Evolutionary conservation across 148 eudicot species (phyloP).

Genomic region (Beta vulgaris): DNA sequence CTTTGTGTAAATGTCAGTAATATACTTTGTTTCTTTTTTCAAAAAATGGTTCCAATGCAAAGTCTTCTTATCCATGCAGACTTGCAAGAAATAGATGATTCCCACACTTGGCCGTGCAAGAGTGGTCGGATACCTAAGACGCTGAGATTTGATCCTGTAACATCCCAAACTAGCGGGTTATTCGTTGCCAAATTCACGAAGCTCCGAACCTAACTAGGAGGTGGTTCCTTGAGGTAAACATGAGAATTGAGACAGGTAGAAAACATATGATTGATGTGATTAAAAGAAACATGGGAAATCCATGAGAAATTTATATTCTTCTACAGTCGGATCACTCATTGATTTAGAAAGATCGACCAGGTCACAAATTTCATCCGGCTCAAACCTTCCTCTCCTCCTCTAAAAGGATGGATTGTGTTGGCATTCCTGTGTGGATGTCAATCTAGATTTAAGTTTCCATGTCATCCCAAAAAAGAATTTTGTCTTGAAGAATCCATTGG

Average conservation of each 20-base stretch:
- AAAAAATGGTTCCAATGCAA: not conserved
- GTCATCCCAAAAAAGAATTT: not conserved
- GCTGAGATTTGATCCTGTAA: slow-evolving; percentile 82
- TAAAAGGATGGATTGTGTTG: not conserved
- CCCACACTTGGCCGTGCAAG: slow-evolving; percentile 80
- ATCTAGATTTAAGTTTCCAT: not conserved
- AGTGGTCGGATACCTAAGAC: slow-evolving; percentile 64
- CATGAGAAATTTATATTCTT: not conserved
- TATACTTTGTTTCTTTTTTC: not conserved
- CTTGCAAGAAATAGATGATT: slow-evolving; percentile 65
- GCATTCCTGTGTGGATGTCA: not conserved
- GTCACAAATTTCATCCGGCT: not conserved
- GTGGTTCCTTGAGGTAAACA: not conserved
- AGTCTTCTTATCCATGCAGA: slow-evolving; percentile 42
- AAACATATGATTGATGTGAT: not conserved
- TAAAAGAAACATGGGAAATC: not conserved
- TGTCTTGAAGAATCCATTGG: not conserved
- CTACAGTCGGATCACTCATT: not conserved
- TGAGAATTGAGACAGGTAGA: not conserved
- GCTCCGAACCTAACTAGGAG: slow-evolving; percentile 17
- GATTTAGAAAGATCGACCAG: not conserved
- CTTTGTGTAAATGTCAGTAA: not conserved
- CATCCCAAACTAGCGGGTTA: slow-evolving; percentile 73
- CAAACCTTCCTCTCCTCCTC: not conserved
- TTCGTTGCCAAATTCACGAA: slow-evolving; percentile 72